Evolutionary conservation across 768 basidiomycete species (phyloP).

Genomic region (Harrya chromipes): DNA sequence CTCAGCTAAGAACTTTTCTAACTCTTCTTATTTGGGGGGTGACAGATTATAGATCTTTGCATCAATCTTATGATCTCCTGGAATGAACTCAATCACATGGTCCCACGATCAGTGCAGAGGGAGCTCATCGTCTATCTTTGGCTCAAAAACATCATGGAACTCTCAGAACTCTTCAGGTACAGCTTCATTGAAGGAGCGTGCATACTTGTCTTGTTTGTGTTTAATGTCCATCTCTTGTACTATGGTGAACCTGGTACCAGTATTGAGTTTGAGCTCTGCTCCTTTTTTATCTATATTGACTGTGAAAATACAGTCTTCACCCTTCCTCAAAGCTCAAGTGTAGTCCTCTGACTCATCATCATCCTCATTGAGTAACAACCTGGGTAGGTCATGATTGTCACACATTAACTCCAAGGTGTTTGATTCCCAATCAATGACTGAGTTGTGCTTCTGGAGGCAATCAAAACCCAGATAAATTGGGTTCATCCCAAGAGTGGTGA

Average conservation of each 20-base stretch:
- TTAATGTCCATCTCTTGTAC: no score
- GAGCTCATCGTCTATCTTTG: neutral
- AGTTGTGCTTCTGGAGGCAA: no score
- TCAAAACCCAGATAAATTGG: no score
- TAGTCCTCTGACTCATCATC: neutral
- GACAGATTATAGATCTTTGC: neutral
- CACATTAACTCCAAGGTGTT: neutral
- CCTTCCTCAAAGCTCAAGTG: no score
- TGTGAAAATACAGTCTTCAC: no score
- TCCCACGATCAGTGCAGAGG: neutral
- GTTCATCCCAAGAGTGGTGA: no score
- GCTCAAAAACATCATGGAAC: neutral
- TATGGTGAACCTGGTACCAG: no score
- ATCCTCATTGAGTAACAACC: neutral
- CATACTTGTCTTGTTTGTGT: no score
- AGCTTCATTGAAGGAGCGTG: neutral
- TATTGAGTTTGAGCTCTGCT: no score
- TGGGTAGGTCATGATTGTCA: neutral
- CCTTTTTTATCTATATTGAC: no score
- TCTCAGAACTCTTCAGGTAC: neutral
- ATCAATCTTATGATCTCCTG: neutral
- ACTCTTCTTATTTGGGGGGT: neutral
- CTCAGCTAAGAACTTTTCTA: neutral
- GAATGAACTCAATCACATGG: neutral
- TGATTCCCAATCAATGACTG: neutral